Conservation (phyloP, 306 rosid species). For the Pyrus bretschneideri region DNA sequence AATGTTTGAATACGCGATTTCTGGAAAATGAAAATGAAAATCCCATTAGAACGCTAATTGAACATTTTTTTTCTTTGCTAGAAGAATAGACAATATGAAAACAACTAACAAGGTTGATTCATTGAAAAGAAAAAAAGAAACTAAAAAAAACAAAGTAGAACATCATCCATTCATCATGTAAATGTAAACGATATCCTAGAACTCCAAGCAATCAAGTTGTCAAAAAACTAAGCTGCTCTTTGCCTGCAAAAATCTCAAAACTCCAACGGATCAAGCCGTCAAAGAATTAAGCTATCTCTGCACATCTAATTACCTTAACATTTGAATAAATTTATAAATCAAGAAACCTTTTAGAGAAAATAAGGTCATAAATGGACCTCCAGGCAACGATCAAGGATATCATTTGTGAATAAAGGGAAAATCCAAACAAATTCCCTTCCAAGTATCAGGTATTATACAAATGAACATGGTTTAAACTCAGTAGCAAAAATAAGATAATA, state of each 20-base stretch:
- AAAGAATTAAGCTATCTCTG: not conserved
- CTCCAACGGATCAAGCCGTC: not conserved
- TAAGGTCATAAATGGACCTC: not conserved
- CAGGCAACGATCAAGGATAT: not conserved
- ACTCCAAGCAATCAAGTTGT: not conserved
- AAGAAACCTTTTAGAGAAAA: not conserved
- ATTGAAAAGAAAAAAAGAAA: no score
- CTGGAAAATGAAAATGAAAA: conserved; percentile 33
- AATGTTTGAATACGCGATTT: conserved; percentile 88
- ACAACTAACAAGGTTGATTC: not conserved
- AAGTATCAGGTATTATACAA: not conserved
- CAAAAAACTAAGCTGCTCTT: not conserved
- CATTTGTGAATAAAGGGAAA: not conserved
- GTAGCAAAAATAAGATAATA: not conserved
- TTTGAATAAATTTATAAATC: not conserved
- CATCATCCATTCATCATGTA: not conserved
- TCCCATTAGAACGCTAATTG: conserved; percentile 9
- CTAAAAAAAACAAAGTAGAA: not conserved
- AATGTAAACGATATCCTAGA: not conserved
- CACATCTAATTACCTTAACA: not conserved
- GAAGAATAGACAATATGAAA: not conserved
- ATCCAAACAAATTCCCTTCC: not conserved
- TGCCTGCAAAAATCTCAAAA: not conserved
- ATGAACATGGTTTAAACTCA: not conserved
- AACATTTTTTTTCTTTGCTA: conserved; percentile 5